Evolutionary conservation across 495 filamentous ascomycete genomes (phyloP), one percentile per base, ranked within the genome.

Genomic region (Amphirosellinia nigrospora): DNA sequence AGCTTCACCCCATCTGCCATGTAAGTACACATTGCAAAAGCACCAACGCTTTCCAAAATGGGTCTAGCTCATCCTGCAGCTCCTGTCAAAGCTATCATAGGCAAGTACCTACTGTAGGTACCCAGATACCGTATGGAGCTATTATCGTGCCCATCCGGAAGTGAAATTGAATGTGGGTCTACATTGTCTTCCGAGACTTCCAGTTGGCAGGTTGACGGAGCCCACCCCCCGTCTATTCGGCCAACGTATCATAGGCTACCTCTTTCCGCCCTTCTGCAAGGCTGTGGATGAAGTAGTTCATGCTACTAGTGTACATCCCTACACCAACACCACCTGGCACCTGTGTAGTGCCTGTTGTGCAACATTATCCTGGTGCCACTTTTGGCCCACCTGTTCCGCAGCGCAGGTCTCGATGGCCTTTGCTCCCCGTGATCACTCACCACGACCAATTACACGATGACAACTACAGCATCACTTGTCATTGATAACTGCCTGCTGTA

Each of bases 201-300:
- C 66, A 68, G 66, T 68, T 68, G 66, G 66, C 66, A 26, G 52
- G 52, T 46, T 67, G 52, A 45, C 65, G 46, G 32, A 28, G 10
- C 28, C 28, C 16, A 16, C 26, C 26, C 9, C 30, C 19, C 34
- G 13, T 39, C 32, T 11, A 23, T 19, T 21, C 10, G 11, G 38
- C 26, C 26, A 45, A 13, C 50, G 36, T 67, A 67, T 67, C 50
- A 45, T 19, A 32, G 38, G 21, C 41, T 28, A 38, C 50, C 41
- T 4, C 34, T n/a, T 21, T 45, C 15, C 55, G 30, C 50, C 39
- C 53, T 60, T 48, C 66, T 68, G 64, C 64, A 67, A 67, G 64
- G 64, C 64, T 67, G 46, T 36, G 0, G n/a, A 48, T n/a, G 39
- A 64, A 41, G 59, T 43, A 62, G 36, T 62, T 58, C 55, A 58